Evolutionary conservation across 345 rosid species (phyloP), one percentile per base, ranked within the genome.

Genomic region (Eucalyptus polybractea): DNA sequence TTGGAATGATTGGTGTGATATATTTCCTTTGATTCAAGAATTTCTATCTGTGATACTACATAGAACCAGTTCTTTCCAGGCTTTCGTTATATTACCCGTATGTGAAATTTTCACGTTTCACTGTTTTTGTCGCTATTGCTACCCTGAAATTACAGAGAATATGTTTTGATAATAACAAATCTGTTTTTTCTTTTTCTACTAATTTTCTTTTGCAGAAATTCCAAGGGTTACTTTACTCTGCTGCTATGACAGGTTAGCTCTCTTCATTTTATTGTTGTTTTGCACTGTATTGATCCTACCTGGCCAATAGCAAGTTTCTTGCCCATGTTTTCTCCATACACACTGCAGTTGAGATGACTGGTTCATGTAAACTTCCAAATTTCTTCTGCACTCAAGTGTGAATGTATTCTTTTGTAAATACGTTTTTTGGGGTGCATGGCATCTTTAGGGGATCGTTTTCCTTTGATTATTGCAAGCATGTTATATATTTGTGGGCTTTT

Each of bases 171-270:
- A 11, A 22, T 76, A 76, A 76, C 6, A 2, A 37, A 14, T n/a
- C 27, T 19, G 44, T 76, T 40, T 40, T 40, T 37, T 11, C 42
- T 40, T 21, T 69, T 40, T 25, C 4, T 37, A 15, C 88, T n/a
- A 22, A 22, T 50, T 91, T 87, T 91, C 88, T 89, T 94, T 17
- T 92, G 93, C 95, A 98, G 99, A 95, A 95, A 91, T 95, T 93
- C 88, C 88, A 90, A 87, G 91, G 90, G 37, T 81, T 94, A 90
- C 62, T 95, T 65, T 95, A 95, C 91, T 91, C 99, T 89, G 90
- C 96, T 93, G 97, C 95, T 42, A 92, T 94, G 96, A 91, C 95
- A 90, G 97, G 99, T 94, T 88, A 85, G 83, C 29, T 86, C 83
- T 89, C 49, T 56, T 49, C 58, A 88, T 86, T 69, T 50, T 45